A percentile compares a stretch with the other conserved stretches of the same genome.
Evolutionary conservation across 1,284 basidiomycete species (phyloP).

Genomic region (Lentinula novae-zelandiae): DNA sequence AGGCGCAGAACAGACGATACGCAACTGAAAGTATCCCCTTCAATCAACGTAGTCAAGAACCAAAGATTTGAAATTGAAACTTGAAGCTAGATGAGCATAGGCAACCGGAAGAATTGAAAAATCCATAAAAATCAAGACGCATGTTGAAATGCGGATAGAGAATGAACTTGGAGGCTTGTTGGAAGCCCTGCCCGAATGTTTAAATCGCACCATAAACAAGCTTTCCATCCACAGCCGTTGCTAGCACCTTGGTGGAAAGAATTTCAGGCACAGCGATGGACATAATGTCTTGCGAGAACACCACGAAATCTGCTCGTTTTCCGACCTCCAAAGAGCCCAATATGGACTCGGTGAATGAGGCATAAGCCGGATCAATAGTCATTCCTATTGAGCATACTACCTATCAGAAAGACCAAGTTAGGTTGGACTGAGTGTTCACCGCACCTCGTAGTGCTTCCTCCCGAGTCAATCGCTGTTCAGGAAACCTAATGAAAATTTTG

Average conservation of each 20-base stretch:
- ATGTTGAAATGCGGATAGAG: neutral
- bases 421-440: slow-evolving; percentile 1
- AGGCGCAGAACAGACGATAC: neutral
- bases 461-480: slow-evolving; percentile 73
- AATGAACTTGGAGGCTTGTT: slow-evolving; percentile 10
- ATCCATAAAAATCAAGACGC: neutral
- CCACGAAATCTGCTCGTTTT: slow-evolving; percentile 82
- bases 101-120: neutral
- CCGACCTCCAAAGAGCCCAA: slow-evolving; percentile 73
- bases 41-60: too few species aligned
- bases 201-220: slow-evolving; percentile 56
- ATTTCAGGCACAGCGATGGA: slow-evolving; percentile 56
- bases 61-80: too few species aligned
- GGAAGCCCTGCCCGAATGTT: slow-evolving; percentile 8
- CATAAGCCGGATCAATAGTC: slow-evolving; percentile 79
- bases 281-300: slow-evolving; percentile 84
- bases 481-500: slow-evolving; percentile 53
- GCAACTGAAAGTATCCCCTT: neutral
- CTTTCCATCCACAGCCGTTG: slow-evolving; percentile 78
- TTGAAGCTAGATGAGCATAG: too few species aligned
- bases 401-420: neutral
- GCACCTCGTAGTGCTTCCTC: slow-evolving; percentile 67
- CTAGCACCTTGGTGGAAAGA: slow-evolving; percentile 65
- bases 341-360: slow-evolving; percentile 74
- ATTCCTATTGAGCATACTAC: slow-evolving; percentile 30